Evolutionary conservation across 192 early-diverging fungal genomes (phyloP).

Genomic region (Jimgerdemannia flammicorona): DNA sequence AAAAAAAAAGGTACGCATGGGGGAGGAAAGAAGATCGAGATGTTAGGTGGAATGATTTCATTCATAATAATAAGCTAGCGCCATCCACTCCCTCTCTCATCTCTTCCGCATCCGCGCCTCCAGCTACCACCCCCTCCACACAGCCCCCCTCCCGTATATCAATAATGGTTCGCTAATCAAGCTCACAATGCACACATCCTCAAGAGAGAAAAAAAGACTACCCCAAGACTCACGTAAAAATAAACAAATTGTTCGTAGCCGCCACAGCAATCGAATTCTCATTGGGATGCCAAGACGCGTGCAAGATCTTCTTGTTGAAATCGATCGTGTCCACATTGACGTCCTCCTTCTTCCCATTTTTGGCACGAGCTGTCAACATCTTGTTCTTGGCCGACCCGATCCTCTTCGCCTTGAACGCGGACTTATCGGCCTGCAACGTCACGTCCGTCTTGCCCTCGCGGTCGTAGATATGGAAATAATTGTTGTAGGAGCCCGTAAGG

Average conservation of each 20-base stretch:
- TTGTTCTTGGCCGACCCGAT: constrained; percentile 81
- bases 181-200: neutral
- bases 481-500: constrained; percentile 98
- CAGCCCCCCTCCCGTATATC: too few species aligned
- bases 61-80: too few species aligned
- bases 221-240: constrained; percentile 64
- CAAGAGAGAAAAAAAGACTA: constrained; percentile 1
- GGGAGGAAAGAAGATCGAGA: neutral
- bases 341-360: constrained; percentile 66
- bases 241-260: constrained; percentile 99
- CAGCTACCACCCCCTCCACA: too few species aligned
- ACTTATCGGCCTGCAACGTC: constrained; percentile 95
- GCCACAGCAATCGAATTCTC: constrained; percentile 98
- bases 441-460: constrained; percentile 75
- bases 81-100: too few species aligned
- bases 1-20: neutral
- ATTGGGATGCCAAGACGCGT: constrained; percentile 97
- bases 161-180: neutral
- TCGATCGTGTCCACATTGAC: constrained; percentile 86
- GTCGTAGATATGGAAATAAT: constrained; percentile 98
- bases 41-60: neutral
- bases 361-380: constrained; percentile 32
- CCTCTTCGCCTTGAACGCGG: constrained; percentile 93
- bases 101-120: too few species aligned
- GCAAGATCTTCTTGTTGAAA: constrained; percentile 96